These are phyloP conservation scores for Phallus indusiatus DNA, from an alignment of 768 basidiomycete species.

Conservation along the genomic window DNA sequence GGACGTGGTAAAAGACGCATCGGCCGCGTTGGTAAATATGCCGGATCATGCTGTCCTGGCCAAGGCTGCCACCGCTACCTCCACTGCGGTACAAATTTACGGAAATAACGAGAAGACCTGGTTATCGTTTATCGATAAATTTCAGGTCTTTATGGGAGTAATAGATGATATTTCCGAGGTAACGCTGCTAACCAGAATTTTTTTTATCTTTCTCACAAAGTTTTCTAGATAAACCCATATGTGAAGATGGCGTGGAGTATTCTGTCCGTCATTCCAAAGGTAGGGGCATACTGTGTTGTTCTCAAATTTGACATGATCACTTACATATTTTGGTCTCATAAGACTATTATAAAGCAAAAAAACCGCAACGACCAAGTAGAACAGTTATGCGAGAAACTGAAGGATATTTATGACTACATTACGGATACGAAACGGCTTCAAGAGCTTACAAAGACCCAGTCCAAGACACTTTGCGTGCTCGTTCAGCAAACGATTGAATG, in stretches of 20 bases:
- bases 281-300: no score
- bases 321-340: neutral
- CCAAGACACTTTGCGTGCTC: conserved; percentile 4
- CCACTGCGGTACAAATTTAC: neutral
- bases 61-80: neutral
- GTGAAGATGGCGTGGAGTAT: neutral
- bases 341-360: neutral
- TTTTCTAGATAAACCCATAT: neutral
- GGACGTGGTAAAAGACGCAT: neutral
- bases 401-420: neutral
- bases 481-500: conserved; percentile 21
- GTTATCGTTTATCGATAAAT: neutral
- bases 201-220: neutral
- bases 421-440: neutral
- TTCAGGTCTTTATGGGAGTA: neutral
- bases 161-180: neutral
- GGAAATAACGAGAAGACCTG: neutral
- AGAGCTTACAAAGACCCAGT: neutral
- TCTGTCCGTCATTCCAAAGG: neutral
- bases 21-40: neutral
- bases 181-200: neutral
- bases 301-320: neutral
- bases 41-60: neutral
- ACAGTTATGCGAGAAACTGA: neutral
- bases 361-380: neutral